Evolutionary conservation across 768 basidiomycete genomes (phyloP).

Genomic region (Russula foetens): DNA sequence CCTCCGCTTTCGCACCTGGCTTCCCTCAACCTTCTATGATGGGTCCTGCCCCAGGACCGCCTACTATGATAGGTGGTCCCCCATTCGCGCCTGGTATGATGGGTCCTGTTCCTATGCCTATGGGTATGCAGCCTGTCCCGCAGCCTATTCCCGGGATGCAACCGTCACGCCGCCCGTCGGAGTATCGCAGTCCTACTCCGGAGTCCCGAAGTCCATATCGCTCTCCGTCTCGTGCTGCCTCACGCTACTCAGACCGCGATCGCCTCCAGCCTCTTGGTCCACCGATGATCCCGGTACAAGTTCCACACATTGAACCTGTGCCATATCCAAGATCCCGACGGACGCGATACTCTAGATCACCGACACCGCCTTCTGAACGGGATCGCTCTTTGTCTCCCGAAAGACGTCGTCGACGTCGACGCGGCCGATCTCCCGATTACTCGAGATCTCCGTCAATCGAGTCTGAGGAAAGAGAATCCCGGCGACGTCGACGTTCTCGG

Average conservation of each 20-base stretch:
- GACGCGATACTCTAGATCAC: background rate
- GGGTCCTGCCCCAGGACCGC: background rate
- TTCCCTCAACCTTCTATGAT: background rate
- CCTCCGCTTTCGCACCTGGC: background rate
- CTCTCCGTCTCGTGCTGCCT: background rate
- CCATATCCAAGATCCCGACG: background rate
- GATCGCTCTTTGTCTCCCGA: background rate
- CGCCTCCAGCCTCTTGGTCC: background rate
- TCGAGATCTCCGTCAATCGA: background rate
- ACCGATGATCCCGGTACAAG: background rate
- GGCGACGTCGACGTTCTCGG: background rate
- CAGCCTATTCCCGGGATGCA: background rate
- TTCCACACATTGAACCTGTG: background rate
- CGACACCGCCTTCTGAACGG: conserved; percentile 6
- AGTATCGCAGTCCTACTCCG: background rate
- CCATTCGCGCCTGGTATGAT: too few relatives aligned
- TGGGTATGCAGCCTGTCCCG: background rate
- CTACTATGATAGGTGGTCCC: too few relatives aligned
- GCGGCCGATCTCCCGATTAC: background rate
- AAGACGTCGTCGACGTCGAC: background rate
- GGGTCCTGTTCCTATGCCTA: background rate
- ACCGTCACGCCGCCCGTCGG: background rate
- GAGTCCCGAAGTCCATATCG: background rate
- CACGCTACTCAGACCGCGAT: background rate
- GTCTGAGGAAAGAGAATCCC: background rate